A percentile compares a stretch with the other conserved stretches of the same genome.
Evolutionary conservation across 1,284 basidiomycete genomes (phyloP).

Genomic region (Cerrena zonata): DNA sequence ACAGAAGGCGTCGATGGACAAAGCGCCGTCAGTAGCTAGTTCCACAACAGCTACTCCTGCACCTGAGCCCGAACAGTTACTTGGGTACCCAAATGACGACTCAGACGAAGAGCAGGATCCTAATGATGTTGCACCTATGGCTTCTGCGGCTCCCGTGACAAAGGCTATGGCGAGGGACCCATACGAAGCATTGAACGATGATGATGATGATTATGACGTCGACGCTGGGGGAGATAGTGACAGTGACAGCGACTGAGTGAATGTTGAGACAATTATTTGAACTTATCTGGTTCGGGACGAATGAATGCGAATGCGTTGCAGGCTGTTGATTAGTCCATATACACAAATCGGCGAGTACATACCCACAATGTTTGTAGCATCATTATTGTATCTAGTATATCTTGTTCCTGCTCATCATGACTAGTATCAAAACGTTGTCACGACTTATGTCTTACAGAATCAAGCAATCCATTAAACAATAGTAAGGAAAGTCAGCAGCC

Average conservation of each 20-base stretch:
- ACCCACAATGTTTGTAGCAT: no score
- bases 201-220: not conserved
- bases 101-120: constrained; percentile 20
- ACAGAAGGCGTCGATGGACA: constrained; percentile 10
- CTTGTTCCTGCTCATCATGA: not conserved
- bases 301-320: no score
- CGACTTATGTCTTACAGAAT: no score
- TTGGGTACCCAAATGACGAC: constrained; percentile 6
- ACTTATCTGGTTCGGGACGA: no score
- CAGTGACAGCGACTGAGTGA: not conserved
- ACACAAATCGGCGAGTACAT: no score
- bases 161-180: not conserved
- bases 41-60: not conserved
- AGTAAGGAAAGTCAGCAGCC: not conserved
- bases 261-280: no score
- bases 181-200: not conserved
- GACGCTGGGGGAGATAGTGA: constrained; percentile 6
- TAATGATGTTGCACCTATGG: constrained; percentile 17
- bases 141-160: not conserved
- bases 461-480: no score
- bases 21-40: not conserved
- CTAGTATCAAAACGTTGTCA: no score
- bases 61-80: not conserved
- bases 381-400: not conserved
- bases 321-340: no score